These are phyloP conservation scores for Colletotrichum godetiae DNA, from an alignment of 2,329 filamentous ascomycete species.

Conservation along the genomic window DNA sequence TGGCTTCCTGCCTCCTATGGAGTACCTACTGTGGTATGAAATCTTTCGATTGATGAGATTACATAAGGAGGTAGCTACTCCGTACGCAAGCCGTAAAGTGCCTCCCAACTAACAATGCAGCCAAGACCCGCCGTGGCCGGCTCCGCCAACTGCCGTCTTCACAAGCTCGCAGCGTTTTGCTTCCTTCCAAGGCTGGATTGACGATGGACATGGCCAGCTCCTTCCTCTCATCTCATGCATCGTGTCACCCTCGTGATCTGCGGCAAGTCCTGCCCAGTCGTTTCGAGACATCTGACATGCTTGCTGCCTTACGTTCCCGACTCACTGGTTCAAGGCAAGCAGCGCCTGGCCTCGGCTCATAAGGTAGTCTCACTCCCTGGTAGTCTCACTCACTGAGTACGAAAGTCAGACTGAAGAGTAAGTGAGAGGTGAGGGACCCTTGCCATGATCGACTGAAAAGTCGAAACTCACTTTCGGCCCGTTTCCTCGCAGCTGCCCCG, in stretches of 20 bases:
- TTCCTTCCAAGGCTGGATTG: background rate
- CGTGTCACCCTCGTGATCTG: background rate
- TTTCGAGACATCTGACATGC: background rate
- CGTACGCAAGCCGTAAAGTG: too few species aligned
- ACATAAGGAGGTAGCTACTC: too few species aligned
- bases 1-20: too few species aligned
- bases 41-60: too few species aligned
- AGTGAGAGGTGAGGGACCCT: background rate
- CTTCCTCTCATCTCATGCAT: background rate
- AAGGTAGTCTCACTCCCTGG: background rate
- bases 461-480: conserved; percentile 29
- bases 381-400: background rate
- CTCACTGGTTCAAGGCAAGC: background rate
- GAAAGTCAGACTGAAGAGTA: too few species aligned
- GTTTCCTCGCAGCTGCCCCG: conserved; percentile 11
- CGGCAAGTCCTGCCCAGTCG: background rate
- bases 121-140: background rate
- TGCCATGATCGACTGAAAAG: conserved; percentile 12
- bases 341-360: conserved; percentile 1
- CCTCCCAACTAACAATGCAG: background rate
- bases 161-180: background rate
- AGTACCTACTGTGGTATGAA: too few species aligned
- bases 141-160: background rate
- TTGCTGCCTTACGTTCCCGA: background rate
- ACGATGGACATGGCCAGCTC: background rate